Base-by-base conservation (phyloP, 1,139 yeast genomes). In the Diutina ranongensis region DNA sequence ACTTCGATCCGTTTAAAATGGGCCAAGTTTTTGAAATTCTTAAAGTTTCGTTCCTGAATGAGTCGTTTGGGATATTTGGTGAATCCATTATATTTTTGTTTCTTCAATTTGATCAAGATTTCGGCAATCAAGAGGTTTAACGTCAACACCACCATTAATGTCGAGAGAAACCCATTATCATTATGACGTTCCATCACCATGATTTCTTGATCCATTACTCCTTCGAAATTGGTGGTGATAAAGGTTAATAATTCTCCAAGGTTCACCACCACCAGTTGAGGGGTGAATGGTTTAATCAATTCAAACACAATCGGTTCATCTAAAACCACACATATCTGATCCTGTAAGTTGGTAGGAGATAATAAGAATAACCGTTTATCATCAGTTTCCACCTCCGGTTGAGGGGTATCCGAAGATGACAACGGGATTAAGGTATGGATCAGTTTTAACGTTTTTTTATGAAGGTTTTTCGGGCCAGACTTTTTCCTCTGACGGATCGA, bases 381-480 rank as follows among this genome's bases (percentile, higher is more conserved):
- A 25, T 22, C 33, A 32, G 32, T 32, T 2, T 35, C 40, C 12
- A 18, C 18, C 3, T 13, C 28, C n/a, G 19, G 22, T 15, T 20
- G 27, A 4, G 40, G 40, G 9, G 28, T 5, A 15, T 20, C 27
- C n/a, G 38, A 19, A 8, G 18, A 5, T n/a, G 21, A 18, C 25
- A 22, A 21, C n/a, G 42, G 42, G 13, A 38, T 32, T n/a, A 38
- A 25, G n/a, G 42, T 38, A 10, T 25, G 42, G 45, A 70, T 68
- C 25, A 65, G 56, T 32, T 63, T 64, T 27, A 68, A 50, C 9
- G 74, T 68, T 50, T 67, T 69, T 45, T 58, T 56, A 41, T 66
- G 68, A 46, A 66, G 53, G 41, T 59, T 63, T 48, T 67, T 68
- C n/a, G 74, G 73, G 2, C 74, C 75, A 40, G 67, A 59, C 52